Evolutionary conservation across 75 land plant species (phyloP).

Genomic region (Picea sitchensis): DNA sequence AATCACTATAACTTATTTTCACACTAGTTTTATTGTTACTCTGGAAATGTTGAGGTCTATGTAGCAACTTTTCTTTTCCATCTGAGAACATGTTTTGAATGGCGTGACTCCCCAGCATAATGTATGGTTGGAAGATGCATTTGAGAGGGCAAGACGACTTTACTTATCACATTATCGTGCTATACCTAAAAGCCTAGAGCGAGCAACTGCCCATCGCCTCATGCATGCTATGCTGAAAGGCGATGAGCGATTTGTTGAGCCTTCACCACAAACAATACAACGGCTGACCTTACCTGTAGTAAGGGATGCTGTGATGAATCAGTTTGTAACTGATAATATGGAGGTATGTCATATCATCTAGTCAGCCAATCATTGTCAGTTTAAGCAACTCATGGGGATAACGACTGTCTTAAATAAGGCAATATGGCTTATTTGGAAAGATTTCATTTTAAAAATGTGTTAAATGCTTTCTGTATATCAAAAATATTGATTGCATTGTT

Average conservation of each 20-base stretch:
- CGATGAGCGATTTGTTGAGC: conserved; percentile 98
- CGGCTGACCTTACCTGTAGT: conserved; percentile 74
- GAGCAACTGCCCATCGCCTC: conserved; percentile 92
- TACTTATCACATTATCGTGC: conserved; percentile 94
- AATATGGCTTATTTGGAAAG: background rate
- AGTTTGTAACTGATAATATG: conserved; percentile 88
- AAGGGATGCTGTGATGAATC: conserved; percentile 89
- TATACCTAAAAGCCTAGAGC: conserved; percentile 97
- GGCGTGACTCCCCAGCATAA: conserved; percentile 61
- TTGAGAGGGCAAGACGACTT: conserved; percentile 94
- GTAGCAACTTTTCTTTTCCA: background rate
- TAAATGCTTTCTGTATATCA: background rate
- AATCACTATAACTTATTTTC: background rate
- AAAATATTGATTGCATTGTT: conserved; percentile 2
- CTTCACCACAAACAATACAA: conserved; percentile 78
- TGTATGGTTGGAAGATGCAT: conserved; percentile 99
- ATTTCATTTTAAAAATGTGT: background rate
- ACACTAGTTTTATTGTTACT: background rate
- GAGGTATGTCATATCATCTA: conserved; percentile 52
- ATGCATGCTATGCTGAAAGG: conserved; percentile 93
- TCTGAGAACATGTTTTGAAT: background rate
- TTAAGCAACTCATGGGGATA: background rate
- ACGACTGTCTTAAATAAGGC: background rate
- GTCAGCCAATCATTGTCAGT: background rate
- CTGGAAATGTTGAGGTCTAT: background rate